phyloP scores from a whole-genome alignment of 2,329 filamentous ascomycete species.

The Tolypocladium endophyticum region DNA sequence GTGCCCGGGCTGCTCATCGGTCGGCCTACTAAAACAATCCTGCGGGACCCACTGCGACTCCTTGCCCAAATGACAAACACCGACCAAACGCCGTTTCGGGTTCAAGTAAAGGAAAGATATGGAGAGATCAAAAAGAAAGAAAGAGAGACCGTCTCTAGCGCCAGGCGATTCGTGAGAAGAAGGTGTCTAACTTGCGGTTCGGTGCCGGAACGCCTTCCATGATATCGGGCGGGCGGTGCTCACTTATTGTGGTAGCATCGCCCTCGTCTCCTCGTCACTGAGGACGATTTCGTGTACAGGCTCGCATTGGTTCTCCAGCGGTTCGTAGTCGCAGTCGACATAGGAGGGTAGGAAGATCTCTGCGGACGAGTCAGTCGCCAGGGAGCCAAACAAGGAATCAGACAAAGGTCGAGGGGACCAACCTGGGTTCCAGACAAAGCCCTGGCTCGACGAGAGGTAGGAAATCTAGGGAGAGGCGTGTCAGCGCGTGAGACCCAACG shows the following conservation, averaged over 20 bases:
- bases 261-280: constrained; percentile 64
- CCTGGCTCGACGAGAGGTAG: constrained; percentile 69
- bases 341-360: constrained; percentile 78
- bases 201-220: not conserved
- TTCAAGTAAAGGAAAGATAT: constrained; percentile 1
- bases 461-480: constrained; percentile 48
- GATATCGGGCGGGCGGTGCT: constrained; percentile 2
- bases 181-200: constrained; percentile 1
- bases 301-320: constrained; percentile 65
- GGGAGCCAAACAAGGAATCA: not conserved
- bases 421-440: constrained; percentile 77
- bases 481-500: not conserved
- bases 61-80: not conserved
- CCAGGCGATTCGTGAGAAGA: constrained; percentile 4
- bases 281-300: constrained; percentile 69
- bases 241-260: constrained; percentile 54
- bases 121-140: not conserved
- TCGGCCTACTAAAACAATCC: not conserved
- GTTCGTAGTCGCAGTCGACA: constrained; percentile 62
- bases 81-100: not conserved
- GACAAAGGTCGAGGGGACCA: constrained; percentile 10
- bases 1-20: not conserved
- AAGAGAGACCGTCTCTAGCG: constrained; percentile 1
- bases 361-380: constrained; percentile 18
- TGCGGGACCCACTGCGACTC: not conserved